phyloP scores from a whole-genome alignment of 495 filamentous ascomycete species.

The Neurospora pannonica region DNA sequence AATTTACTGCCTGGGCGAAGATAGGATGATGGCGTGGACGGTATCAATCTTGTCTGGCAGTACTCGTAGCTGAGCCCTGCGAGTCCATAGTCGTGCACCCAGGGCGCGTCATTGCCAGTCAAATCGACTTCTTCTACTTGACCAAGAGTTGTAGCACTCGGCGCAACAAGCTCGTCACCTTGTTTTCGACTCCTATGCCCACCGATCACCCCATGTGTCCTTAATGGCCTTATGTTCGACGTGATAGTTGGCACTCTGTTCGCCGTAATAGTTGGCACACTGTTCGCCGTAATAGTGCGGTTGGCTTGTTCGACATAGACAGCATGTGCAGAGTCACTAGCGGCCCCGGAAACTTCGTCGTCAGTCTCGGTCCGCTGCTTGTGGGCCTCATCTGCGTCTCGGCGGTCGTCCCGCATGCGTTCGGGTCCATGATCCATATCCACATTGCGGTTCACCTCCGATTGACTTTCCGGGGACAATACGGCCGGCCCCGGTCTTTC shows the following conservation, averaged over 20 bases:
- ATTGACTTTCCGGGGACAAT: constrained; percentile 28
- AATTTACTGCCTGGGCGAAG: constrained; percentile 85
- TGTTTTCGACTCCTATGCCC: background rate
- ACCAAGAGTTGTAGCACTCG: background rate
- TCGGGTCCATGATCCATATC: constrained; percentile 15
- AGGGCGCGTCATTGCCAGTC: constrained; percentile 10
- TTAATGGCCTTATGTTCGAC: background rate
- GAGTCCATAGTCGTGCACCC: constrained; percentile 23
- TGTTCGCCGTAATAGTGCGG: constrained; percentile 7
- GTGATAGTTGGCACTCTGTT: background rate
- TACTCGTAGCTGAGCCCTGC: constrained; percentile 51
- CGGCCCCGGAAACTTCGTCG: constrained; percentile 15
- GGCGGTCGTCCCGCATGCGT: background rate
- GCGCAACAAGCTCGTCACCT: background rate
- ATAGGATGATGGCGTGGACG: constrained; percentile 65
- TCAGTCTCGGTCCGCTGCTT: constrained; percentile 31
- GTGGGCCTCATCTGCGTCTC: constrained; percentile 13
- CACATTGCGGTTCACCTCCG: constrained; percentile 16
- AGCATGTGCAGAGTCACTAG: constrained; percentile 3
- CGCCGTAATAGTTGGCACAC: constrained; percentile 5
- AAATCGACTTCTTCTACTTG: constrained; percentile 14
- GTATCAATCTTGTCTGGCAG: constrained; percentile 53
- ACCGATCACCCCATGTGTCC: background rate
- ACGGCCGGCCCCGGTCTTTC: constrained; percentile 22
- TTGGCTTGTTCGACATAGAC: background rate